These are phyloP conservation scores for Ceratocystis ficicola DNA, from an alignment of 2,329 filamentous ascomycete species.

Conservation along the genomic window DNA sequence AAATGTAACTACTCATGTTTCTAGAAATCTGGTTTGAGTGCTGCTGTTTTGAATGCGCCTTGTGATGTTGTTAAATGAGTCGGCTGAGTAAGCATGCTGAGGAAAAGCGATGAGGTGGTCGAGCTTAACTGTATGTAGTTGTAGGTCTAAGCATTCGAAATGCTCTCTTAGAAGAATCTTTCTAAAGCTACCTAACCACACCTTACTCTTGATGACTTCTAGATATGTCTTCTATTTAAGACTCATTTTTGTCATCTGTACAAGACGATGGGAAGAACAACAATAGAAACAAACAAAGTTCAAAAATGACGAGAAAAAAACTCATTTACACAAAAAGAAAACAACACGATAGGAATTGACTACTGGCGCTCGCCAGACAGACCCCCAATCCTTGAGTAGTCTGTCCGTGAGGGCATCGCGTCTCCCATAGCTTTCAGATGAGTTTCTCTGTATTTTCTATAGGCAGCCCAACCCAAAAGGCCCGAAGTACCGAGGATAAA, in stretches of 20 bases:
- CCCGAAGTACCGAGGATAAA: conserved; percentile 49
- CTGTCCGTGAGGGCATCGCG: conserved; percentile 5
- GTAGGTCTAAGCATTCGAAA: no score
- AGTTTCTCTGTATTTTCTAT: conserved; percentile 24
- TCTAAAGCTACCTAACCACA: no score
- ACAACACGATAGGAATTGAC: background rate
- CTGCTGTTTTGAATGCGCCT: background rate
- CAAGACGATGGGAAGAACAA: background rate
- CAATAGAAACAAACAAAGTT: background rate
- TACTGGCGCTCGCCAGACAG: background rate
- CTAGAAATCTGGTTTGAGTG: background rate
- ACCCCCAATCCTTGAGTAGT: conserved; percentile 13
- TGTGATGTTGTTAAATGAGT: no score
- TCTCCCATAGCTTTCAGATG: background rate
- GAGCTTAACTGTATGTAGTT: no score
- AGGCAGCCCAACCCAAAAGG: conserved; percentile 47
- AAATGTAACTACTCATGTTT: background rate
- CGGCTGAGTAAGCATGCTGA: no score
- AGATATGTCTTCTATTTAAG: no score
- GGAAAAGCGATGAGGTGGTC: no score
- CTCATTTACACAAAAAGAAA: background rate
- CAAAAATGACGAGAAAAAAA: background rate
- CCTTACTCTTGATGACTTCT: no score
- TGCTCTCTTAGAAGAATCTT: no score
- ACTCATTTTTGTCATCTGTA: background rate